phyloP scores from a whole-genome alignment of 2,329 filamentous ascomycete species.

The Claviceps monticola region DNA sequence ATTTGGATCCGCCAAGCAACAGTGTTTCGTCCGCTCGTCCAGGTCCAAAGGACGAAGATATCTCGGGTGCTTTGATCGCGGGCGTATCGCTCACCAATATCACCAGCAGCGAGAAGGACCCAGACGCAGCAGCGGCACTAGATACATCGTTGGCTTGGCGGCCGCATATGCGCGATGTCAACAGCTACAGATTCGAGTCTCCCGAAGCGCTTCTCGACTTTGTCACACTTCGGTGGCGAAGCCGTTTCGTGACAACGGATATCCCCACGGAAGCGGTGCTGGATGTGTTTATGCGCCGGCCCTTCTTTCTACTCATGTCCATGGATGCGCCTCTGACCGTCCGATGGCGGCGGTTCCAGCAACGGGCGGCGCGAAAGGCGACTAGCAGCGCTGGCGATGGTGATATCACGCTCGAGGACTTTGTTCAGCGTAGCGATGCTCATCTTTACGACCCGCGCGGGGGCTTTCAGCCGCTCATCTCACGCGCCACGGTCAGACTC shows the following conservation, averaged over 20 bases:
- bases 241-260: slow-evolving; percentile 75
- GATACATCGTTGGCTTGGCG: slow-evolving; percentile 15
- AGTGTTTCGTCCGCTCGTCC: background rate
- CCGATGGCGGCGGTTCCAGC: slow-evolving; percentile 66
- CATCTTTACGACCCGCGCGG: slow-evolving; percentile 56
- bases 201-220: slow-evolving; percentile 64
- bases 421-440: slow-evolving; percentile 48
- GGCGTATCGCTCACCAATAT: slow-evolving; percentile 14
- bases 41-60: slow-evolving; percentile 9
- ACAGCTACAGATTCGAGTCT: slow-evolving; percentile 37
- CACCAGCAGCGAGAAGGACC: slow-evolving; percentile 3
- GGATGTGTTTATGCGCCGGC: slow-evolving; percentile 62
- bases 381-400: slow-evolving; percentile 8
- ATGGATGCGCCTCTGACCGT: slow-evolving; percentile 79
- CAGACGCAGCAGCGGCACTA: slow-evolving; percentile 14
- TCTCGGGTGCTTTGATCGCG: slow-evolving; percentile 13
- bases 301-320: slow-evolving; percentile 86
- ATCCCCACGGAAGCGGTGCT: slow-evolving; percentile 60
- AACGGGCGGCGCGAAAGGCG: slow-evolving; percentile 11
- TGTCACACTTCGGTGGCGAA: slow-evolving; percentile 72
- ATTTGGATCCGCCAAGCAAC: slow-evolving; percentile 28
- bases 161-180: slow-evolving; percentile 6
- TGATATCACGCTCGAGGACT: slow-evolving; percentile 35
- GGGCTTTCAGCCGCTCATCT: slow-evolving; percentile 63
- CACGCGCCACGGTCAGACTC: slow-evolving; percentile 69